Evolutionary conservation across 2,329 filamentous ascomycete species (phyloP), one percentile per base, ranked within the genome.

Genomic region (Aaosphaeria arxii): DNA sequence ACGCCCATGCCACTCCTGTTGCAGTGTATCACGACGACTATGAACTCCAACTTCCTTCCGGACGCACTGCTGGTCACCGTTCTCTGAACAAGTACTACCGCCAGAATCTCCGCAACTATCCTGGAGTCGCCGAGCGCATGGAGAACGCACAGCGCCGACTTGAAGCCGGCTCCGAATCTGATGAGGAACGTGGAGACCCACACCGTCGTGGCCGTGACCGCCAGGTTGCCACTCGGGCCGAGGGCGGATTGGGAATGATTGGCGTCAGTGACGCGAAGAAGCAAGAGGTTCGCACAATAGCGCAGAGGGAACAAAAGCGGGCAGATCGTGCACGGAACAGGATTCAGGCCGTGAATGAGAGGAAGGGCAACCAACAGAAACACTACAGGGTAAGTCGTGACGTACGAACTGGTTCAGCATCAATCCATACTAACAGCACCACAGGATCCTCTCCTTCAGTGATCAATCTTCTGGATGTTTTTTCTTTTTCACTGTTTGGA

Each of bases 1-100:
- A 91, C 66, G 87, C 88, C 1, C 87, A 95, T 72, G 57, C 66
- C 33, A 87, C 89, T 57, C 82, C 82, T 46, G 82, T 87, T 53
- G 85, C 89, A 35, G 88, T 89, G 24, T 96, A 95, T 69, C 86
- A 95, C 64, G 89, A 95, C 59, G 94, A 99, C 40, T 91, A 89
- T 62, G 94, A 97, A 71, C 81, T 99, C 45, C 91, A 99, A 64
- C 82, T 99, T 9, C 94, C 94, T 1, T 90, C 88, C 4, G 94
- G 94, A 45, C 87, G 88, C 52, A 88, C 88, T 6, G 91, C 95
- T 35, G 94, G 94, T 36, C 94, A 99, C 69, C 84, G 94, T 42
- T 94, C 89, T 6, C 74, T 96, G 46, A 87, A 88, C 64, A 85
- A 82, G 58, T 97, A 97, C 74, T 99, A 85, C 75, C 86, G 89